Percentiles rank a stretch among this genome's conserved stretches.
phyloP scores from a whole-genome alignment of 495 filamentous ascomycete genomes.

The Trichodelitschia bisporula region DNA sequence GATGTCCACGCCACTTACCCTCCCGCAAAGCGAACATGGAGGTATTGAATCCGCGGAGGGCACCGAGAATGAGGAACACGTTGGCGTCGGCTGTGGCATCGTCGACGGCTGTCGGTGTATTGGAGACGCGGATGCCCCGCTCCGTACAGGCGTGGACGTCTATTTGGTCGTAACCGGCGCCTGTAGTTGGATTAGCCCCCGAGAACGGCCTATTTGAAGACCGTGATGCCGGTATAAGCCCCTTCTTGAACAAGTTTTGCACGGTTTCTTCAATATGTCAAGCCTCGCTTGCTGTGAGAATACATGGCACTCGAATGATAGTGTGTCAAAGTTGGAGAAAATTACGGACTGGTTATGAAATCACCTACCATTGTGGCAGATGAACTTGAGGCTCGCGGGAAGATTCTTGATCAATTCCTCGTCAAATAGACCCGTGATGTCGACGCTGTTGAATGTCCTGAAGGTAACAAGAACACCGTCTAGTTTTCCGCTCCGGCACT shows the following conservation, averaged over 20 bases:
- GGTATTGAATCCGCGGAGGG: slow-evolving; percentile 42
- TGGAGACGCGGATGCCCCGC: slow-evolving; percentile 41
- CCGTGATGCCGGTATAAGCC: too few species aligned
- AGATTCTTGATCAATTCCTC: slow-evolving; percentile 27
- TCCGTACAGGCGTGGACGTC: slow-evolving; percentile 43
- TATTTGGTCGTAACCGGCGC: slow-evolving; percentile 67
- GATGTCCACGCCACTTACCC: slow-evolving; percentile 29
- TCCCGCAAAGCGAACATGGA: slow-evolving; percentile 34
- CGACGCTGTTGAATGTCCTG: slow-evolving; percentile 46
- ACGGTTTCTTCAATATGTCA: too few species aligned
- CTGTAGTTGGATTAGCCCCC: slow-evolving; percentile 7
- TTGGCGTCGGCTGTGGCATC: slow-evolving; percentile 59
- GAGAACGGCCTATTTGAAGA: too few species aligned
- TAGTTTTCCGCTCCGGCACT: slow-evolving; percentile 43
- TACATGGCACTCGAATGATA: too few species aligned
- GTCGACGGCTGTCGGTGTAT: slow-evolving; percentile 58
- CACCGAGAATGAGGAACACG: slow-evolving; percentile 56
- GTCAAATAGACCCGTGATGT: slow-evolving; percentile 34
- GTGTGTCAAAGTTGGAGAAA: not conserved
- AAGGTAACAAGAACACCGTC: slow-evolving; percentile 44
- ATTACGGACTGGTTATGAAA: too few species aligned
- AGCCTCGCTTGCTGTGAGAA: too few species aligned
- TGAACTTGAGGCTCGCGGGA: slow-evolving; percentile 43
- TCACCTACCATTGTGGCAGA: slow-evolving; percentile 48
- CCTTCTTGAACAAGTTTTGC: too few species aligned